These are phyloP conservation scores for Dendrobium huoshanense DNA, from an alignment of 106 monocot genomes.

Conservation along the genomic window DNA sequence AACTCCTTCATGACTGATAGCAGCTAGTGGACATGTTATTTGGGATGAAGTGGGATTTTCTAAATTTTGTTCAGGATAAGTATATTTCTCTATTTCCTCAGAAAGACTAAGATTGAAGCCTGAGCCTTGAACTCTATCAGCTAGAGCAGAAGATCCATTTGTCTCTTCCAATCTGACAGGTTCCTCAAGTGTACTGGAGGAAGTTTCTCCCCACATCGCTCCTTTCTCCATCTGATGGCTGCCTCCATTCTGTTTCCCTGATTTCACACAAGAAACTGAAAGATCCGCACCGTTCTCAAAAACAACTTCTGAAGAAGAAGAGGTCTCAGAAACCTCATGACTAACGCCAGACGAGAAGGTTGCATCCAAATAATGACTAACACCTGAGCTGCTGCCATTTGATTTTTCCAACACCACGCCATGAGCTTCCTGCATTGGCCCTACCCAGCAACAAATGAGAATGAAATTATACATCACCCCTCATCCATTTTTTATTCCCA, in stretches of 20 bases:
- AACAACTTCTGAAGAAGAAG: slow-evolving; percentile 8
- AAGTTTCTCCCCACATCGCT: slow-evolving; percentile 2
- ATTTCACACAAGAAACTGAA: not conserved
- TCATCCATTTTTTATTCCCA: slow-evolving; percentile 10
- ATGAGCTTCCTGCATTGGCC: slow-evolving; percentile 72
- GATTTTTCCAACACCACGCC: slow-evolving; percentile 20
- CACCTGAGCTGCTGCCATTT: slow-evolving; percentile 8
- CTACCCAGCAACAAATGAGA: slow-evolving; percentile 83
- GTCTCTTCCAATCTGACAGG: slow-evolving; percentile 7
- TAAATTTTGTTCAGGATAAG: slow-evolving; percentile 8
- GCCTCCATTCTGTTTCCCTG: slow-evolving; percentile 1
- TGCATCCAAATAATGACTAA: not conserved
- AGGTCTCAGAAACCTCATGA: slow-evolving; percentile 1
- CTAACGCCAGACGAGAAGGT: not conserved
- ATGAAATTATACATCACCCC: slow-evolving; percentile 43
- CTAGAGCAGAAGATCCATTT: slow-evolving; percentile 7
- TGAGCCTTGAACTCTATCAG: slow-evolving; percentile 1
- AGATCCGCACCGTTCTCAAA: not conserved
- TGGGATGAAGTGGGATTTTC: slow-evolving; percentile 1
- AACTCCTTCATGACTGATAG: not conserved
- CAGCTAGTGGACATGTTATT: not conserved
- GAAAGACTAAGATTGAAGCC: not conserved
- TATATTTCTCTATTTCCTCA: not conserved
- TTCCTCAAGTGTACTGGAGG: slow-evolving; percentile 3
- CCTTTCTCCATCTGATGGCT: slow-evolving; percentile 4